phyloP scores from a whole-genome alignment of 2,329 filamentous ascomycete genomes.

The Fusarium cyanostomum region DNA sequence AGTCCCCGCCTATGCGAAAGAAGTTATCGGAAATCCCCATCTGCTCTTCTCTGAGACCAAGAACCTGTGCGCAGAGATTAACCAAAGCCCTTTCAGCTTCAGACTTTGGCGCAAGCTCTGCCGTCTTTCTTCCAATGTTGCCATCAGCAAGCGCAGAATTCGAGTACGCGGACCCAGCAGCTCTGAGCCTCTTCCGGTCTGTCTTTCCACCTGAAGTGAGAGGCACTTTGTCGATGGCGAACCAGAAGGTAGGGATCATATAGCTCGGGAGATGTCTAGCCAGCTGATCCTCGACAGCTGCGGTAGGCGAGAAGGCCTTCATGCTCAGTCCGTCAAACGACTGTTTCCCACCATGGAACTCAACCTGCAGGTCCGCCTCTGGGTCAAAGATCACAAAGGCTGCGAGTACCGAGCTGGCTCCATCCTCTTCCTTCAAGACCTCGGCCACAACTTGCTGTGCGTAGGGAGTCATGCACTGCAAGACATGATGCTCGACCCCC shows the following conservation, averaged over 20 bases:
- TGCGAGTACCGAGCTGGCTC: background rate
- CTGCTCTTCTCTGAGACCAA: conserved; percentile 40
- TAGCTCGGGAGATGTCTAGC: conserved; percentile 31
- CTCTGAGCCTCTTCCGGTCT: background rate
- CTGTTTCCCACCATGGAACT: background rate
- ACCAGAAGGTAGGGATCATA: conserved; percentile 8
- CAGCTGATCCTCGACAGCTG: conserved; percentile 5
- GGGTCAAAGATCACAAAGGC: background rate
- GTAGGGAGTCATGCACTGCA: background rate
- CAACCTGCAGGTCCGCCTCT: no score
- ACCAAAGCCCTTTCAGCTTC: background rate
- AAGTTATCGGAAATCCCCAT: conserved; percentile 55
- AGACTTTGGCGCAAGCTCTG: background rate
- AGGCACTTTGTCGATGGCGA: background rate
- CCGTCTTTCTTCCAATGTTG: background rate
- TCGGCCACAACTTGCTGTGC: background rate
- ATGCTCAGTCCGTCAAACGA: conserved; percentile 1
- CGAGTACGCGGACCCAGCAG: background rate
- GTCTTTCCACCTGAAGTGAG: background rate
- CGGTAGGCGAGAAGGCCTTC: background rate
- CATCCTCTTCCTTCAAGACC: background rate
- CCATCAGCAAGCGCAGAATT: background rate
- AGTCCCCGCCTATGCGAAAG: conserved; percentile 53
- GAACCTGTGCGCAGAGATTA: background rate
- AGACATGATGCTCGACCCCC: background rate